Conservation (phyloP, 179 eudicot species). For the Nepenthes alata region DNA sequence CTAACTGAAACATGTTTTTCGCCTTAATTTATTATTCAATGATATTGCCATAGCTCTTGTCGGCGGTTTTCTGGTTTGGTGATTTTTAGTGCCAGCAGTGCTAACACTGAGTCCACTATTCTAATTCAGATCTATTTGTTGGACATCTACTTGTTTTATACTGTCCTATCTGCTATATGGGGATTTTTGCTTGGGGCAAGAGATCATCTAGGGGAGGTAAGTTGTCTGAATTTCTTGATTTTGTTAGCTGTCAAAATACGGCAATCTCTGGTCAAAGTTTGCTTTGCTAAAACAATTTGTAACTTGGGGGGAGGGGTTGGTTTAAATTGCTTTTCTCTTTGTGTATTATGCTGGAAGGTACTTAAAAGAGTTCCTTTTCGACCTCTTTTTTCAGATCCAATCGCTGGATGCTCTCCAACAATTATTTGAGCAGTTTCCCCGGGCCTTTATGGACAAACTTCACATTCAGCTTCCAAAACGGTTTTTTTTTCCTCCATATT, state of each 20-base stretch:
- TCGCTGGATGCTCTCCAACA: constrained; percentile 90
- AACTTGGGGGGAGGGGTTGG: neutral
- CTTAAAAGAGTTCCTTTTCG: constrained; percentile 4
- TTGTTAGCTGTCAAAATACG: neutral
- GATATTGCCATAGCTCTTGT: neutral
- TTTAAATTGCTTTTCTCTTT: neutral
- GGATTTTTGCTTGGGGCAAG: constrained; percentile 96
- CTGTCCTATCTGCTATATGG: constrained; percentile 75
- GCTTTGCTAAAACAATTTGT: too few species aligned
- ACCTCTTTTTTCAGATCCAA: constrained; percentile 48
- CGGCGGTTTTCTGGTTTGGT: neutral
- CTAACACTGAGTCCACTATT: neutral
- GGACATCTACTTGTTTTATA: constrained; percentile 72
- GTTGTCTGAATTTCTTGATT: constrained; percentile 8
- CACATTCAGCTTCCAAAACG: constrained; percentile 45
- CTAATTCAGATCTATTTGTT: constrained; percentile 81
- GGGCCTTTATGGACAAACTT: constrained; percentile 72
- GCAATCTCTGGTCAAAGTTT: neutral
- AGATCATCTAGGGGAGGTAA: constrained; percentile 98
- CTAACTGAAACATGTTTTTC: neutral
- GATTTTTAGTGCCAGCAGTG: too few species aligned
- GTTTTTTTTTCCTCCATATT: constrained; percentile 6
- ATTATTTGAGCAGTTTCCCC: constrained; percentile 87
- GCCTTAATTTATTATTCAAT: neutral
- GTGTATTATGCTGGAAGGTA: neutral